Evolutionary conservation across 225 moss, liverwort and hornwort genomes (phyloP), one percentile per base, ranked within the genome.

Genomic region (Straminergon stramineum): DNA sequence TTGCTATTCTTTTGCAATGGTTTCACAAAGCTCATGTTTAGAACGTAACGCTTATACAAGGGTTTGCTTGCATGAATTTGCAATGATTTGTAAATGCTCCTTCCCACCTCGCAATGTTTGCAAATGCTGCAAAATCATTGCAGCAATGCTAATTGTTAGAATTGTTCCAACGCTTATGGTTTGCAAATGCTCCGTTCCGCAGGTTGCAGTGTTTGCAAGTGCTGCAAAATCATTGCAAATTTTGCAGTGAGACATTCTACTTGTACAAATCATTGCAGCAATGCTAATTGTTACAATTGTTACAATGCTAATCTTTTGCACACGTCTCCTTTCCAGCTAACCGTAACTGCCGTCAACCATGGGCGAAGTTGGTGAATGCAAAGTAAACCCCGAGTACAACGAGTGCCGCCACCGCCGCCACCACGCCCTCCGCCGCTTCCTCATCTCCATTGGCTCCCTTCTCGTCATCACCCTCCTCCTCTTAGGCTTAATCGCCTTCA

Each of bases 311-410:
- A 74, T 41, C 52, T 30, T 61, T 53, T 62, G 75, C 82, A 39
- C 35, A 82, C 24, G 74, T 63, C 63, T 63, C n/a, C 26, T 32
- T 74, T 53, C 41, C 84, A 68, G 85, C 7, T 21, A 24, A 35
- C 12, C 58, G 58, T 5, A 57, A 32, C 52, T n/a, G 32, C 15
- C 23, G 48, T 28, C 52, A 65, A 61, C 27, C 15, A 90, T 90
- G 90, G 86, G 86, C 75, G 83, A 83, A 39, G 80, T 66, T 24
- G 91, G 82, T 18, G 91, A 92, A 30, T 87, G 85, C 84, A 92
- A 92, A 78, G 91, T 88, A 52, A 86, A 89, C 81, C 94, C 92
- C 5, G 84, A 89, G 67, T 90, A 91, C 82, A 5, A 24, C 28
- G 89, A 92, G 73, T 37, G 75, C 41, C 79, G 86, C 6, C 71